A percentile compares a stretch with the other conserved stretches of the same genome.
phyloP scores from a whole-genome alignment of 2,329 filamentous ascomycete genomes.

The Claviceps arundinis region DNA sequence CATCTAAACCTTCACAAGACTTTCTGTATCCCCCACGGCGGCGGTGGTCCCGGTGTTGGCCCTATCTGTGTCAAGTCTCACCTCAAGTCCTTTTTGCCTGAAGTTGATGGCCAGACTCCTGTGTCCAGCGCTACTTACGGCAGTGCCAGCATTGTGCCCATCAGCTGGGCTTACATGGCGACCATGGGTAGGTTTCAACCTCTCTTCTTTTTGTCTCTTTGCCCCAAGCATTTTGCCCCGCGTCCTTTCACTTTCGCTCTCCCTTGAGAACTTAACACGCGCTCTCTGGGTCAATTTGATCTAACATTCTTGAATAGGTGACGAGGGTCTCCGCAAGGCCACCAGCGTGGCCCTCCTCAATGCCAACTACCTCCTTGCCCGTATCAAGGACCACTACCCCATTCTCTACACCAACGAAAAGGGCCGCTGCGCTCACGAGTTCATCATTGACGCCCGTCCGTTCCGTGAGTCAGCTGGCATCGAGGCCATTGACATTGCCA shows the following conservation, averaged over 20 bases:
- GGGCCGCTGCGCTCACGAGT: constrained; percentile 88
- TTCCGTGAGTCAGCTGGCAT: constrained; percentile 75
- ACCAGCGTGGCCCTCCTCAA: constrained; percentile 91
- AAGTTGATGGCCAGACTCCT: constrained; percentile 31
- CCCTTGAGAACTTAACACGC: background rate
- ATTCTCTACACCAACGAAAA: constrained; percentile 90
- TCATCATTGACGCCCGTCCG: constrained; percentile 78
- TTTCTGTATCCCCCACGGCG: constrained; percentile 95
- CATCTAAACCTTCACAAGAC: constrained; percentile 98
- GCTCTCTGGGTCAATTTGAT: background rate
- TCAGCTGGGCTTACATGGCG: constrained; percentile 90
- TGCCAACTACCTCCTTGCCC: constrained; percentile 89
- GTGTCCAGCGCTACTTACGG: constrained; percentile 77
- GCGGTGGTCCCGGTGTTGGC: constrained; percentile 84
- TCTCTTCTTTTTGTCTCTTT: background rate
- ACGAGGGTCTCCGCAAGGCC: constrained; percentile 67
- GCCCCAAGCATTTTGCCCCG: background rate
- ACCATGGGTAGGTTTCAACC: constrained; percentile 59
- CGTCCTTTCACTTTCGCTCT: background rate
- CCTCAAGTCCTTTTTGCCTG: constrained; percentile 54
- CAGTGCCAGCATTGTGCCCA: constrained; percentile 82
- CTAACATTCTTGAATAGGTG: constrained; percentile 6
- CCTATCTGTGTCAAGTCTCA: constrained; percentile 85
- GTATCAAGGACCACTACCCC: constrained; percentile 71
- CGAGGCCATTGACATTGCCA: constrained; percentile 90